phyloP scores from a whole-genome alignment of 345 rosid species.

The Gossypioides kirkii region DNA sequence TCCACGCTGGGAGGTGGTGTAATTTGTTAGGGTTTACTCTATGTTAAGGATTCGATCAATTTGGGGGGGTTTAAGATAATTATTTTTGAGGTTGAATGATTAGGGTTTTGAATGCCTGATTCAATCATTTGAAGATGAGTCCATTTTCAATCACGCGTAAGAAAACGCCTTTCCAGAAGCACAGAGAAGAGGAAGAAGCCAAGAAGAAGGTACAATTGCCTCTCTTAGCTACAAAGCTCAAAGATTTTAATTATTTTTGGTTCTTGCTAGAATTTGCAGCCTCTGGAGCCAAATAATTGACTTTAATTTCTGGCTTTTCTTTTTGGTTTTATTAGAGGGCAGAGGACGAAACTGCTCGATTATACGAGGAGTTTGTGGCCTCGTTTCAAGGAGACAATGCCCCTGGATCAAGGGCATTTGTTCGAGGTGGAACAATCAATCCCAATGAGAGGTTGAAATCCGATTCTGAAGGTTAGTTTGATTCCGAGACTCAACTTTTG shows the following conservation, averaged over 20 bases:
- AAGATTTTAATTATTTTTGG: background rate
- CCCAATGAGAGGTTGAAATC: conserved; percentile 62
- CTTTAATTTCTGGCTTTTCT: background rate
- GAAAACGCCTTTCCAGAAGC: conserved; percentile 97
- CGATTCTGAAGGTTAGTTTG: conserved; percentile 76
- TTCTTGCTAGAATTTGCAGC: background rate
- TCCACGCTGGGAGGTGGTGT: background rate
- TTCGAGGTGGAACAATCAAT: conserved; percentile 87
- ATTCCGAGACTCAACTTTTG: background rate
- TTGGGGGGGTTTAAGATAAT: background rate
- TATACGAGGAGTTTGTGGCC: conserved; percentile 88
- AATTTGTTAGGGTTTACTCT: background rate
- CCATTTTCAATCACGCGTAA: conserved; percentile 89
- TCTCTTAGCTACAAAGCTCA: background rate
- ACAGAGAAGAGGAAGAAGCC: conserved; percentile 97
- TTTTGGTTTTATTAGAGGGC: conserved; percentile 47
- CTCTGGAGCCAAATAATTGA: background rate
- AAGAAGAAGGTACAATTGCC: conserved; percentile 62
- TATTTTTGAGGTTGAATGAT: background rate
- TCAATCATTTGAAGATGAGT: conserved; percentile 46
- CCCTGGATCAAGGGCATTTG: conserved; percentile 81
- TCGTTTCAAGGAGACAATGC: conserved; percentile 81
- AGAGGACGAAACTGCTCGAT: conserved; percentile 91
- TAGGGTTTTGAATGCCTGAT: conserved; percentile 4
- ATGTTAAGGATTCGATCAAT: background rate